Evolutionary conservation across 2,329 filamentous ascomycete genomes (phyloP).

Genomic region (Clonostachys rosea): DNA sequence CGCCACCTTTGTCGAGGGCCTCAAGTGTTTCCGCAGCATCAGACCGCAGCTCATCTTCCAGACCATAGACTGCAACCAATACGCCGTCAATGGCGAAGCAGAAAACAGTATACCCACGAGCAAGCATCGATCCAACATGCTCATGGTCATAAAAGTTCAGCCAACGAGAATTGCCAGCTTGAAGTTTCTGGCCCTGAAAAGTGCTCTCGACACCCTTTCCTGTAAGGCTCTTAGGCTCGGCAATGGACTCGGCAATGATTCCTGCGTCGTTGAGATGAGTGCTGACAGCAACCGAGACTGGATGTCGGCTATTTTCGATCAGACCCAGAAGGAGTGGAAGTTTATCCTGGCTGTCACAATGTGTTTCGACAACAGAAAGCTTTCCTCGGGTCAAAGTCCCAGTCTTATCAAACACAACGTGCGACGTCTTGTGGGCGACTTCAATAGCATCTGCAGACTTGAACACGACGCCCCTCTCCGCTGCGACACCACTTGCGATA

Average conservation of each 20-base stretch:
- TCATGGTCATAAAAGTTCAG: slow-evolving; percentile 18
- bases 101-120: slow-evolving; percentile 34
- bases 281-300: slow-evolving; percentile 44
- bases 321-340: slow-evolving; percentile 21
- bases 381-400: slow-evolving; percentile 53
- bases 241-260: not conserved
- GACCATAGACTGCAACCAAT: slow-evolving; percentile 34
- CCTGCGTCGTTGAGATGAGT: slow-evolving; percentile 24
- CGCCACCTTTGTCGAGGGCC: slow-evolving; percentile 25
- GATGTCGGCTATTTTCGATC: slow-evolving; percentile 40
- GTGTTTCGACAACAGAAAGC: slow-evolving; percentile 15
- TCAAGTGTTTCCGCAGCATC: slow-evolving; percentile 30
- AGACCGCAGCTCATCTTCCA: slow-evolving; percentile 38
- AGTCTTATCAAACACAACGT: slow-evolving; percentile 62
- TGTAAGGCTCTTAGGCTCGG: slow-evolving; percentile 27
- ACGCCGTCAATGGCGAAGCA: slow-evolving; percentile 34
- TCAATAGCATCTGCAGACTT: slow-evolving; percentile 51
- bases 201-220: slow-evolving; percentile 40
- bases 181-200: slow-evolving; percentile 19
- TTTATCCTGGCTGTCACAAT: slow-evolving; percentile 11
- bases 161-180: slow-evolving; percentile 48
- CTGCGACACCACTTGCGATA: slow-evolving; percentile 53
- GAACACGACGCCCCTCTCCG: slow-evolving; percentile 52
- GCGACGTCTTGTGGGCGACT: slow-evolving; percentile 41
- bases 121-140: slow-evolving; percentile 24